These are phyloP conservation scores for Ilyonectria robusta DNA, from an alignment of 2,329 filamentous ascomycete genomes.

Conservation along the genomic window DNA sequence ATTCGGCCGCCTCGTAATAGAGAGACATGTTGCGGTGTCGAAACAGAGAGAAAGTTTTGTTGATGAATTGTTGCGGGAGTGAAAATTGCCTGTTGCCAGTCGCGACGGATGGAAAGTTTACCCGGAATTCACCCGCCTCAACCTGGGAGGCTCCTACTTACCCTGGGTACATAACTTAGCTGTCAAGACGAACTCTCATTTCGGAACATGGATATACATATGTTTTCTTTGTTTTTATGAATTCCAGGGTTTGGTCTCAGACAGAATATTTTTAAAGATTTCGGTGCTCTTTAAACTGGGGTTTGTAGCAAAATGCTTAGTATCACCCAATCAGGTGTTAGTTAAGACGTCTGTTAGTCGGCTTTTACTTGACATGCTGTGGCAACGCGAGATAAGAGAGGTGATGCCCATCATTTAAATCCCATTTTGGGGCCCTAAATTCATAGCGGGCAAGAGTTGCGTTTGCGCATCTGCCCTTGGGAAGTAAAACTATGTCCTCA, in stretches of 20 bases:
- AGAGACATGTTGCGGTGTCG: conserved; percentile 79
- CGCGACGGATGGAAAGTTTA: conserved; percentile 22
- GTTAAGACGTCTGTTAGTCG: neutral
- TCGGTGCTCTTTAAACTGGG: no score
- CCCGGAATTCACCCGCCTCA: conserved; percentile 37
- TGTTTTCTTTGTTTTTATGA: no score
- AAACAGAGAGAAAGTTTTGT: conserved; percentile 1
- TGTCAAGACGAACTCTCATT: neutral
- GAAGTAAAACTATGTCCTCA: conserved; percentile 45
- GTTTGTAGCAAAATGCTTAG: neutral
- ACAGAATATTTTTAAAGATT: no score
- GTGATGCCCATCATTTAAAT: conserved; percentile 21
- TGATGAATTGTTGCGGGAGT: conserved; percentile 23
- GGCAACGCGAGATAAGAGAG: neutral
- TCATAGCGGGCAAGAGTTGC: conserved; percentile 35
- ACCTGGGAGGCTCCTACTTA: neutral
- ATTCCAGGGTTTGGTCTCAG: no score
- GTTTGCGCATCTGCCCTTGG: conserved; percentile 31
- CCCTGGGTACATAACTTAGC: neutral
- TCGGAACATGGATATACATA: neutral
- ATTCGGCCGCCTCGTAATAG: conserved; percentile 89
- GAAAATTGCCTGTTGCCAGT: conserved; percentile 35
- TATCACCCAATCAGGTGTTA: neutral
- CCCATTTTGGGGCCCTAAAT: conserved; percentile 33
- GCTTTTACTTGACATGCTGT: neutral